These are phyloP conservation scores for Acanthamoeba castellanii DNA, from an alignment of 208 protist genomes.

Conservation along the genomic window DNA sequence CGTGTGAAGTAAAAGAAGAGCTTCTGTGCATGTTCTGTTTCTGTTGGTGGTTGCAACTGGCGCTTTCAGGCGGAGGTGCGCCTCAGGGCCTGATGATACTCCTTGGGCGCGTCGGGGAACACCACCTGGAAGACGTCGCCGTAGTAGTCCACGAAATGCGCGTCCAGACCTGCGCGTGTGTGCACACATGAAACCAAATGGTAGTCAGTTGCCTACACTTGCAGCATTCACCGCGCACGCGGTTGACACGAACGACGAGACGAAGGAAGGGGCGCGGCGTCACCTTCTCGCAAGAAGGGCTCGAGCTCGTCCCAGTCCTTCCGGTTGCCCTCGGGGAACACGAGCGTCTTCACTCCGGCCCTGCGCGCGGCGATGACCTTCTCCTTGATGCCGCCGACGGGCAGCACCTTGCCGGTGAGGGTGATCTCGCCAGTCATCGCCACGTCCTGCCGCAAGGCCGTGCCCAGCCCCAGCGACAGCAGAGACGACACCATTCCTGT, in stretches of 20 bases:
- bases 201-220: neutral
- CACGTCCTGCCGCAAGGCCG: slow-evolving; percentile 81
- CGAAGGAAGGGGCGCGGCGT: no score
- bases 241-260: neutral
- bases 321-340: slow-evolving; percentile 91
- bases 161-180: slow-evolving; percentile 14
- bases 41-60: neutral
- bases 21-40: neutral
- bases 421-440: slow-evolving; percentile 95
- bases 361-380: slow-evolving; percentile 90
- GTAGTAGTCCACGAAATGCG: slow-evolving; percentile 65
- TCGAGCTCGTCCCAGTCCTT: slow-evolving; percentile 90
- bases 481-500: slow-evolving; percentile 89
- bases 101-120: slow-evolving; percentile 28
- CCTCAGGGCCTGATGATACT: neutral
- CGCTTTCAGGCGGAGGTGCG: neutral
- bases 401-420: slow-evolving; percentile 89
- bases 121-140: slow-evolving; percentile 59
- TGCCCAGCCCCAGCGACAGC: slow-evolving; percentile 89
- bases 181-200: neutral
- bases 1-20: neutral
- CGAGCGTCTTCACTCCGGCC: slow-evolving; percentile 84
- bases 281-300: neutral
- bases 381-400: slow-evolving; percentile 92
- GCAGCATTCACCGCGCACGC: no score